Conservation (phyloP, 2,329 filamentous ascomycete species). For the Septoria petroselini region DNA sequence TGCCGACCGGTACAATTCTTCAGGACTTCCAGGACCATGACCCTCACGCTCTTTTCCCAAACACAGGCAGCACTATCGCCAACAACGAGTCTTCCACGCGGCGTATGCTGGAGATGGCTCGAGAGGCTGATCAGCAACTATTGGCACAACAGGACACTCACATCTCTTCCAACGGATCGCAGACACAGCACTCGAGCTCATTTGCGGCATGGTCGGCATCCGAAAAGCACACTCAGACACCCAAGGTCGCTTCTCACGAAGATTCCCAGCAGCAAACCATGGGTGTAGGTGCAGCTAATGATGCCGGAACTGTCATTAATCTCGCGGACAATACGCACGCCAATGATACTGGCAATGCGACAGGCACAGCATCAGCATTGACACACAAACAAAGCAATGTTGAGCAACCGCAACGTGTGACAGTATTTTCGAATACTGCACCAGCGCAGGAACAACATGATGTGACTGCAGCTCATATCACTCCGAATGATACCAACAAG, state of each 20-base stretch:
- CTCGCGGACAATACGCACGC: no score
- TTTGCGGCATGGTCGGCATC: constrained; percentile 16
- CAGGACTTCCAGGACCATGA: constrained; percentile 42
- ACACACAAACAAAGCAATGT: no score
- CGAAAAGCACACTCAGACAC: constrained; percentile 11
- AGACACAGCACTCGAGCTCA: constrained; percentile 5
- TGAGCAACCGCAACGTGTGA: no score
- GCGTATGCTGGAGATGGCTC: constrained; percentile 40
- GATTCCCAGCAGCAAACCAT: background rate
- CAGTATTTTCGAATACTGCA: no score
- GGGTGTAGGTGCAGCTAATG: background rate
- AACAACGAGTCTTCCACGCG: constrained; percentile 44
- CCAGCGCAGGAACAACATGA: background rate
- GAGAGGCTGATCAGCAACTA: background rate
- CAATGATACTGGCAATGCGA: no score
- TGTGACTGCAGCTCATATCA: background rate
- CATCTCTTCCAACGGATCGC: background rate
- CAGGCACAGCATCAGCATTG: no score
- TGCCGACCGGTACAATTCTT: constrained; percentile 36
- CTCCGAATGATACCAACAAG: background rate
- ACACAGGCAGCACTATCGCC: constrained; percentile 44
- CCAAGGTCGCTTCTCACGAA: constrained; percentile 5
- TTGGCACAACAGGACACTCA: background rate
- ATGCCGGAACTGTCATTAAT: background rate
- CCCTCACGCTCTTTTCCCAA: constrained; percentile 41